Conservation (phyloP, 495 filamentous ascomycete genomes). For the Aspergillus sclerotioniger region DNA sequence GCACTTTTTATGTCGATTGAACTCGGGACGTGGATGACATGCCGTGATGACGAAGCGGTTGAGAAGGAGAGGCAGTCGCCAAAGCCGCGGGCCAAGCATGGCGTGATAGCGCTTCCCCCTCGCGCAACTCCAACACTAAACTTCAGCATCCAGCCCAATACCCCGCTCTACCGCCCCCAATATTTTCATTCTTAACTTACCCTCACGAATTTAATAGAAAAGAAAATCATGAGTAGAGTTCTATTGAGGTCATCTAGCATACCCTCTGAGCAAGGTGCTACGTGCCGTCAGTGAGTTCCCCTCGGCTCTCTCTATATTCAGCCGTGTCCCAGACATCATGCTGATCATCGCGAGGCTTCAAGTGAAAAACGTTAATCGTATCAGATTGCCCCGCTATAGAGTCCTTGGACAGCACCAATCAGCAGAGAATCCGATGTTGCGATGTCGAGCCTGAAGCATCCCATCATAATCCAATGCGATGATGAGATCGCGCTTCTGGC, state of each 20-base stretch:
- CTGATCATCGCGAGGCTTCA: not conserved
- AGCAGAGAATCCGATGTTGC: constrained; percentile 13
- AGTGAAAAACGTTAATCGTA: not conserved
- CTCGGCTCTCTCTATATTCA: not conserved
- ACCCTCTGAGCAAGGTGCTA: too few species aligned
- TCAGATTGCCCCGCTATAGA: not conserved
- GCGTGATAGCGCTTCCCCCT: constrained; percentile 18
- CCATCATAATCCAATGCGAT: constrained; percentile 20
- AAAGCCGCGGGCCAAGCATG: constrained; percentile 18
- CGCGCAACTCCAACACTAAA: constrained; percentile 25
- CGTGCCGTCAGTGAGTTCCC: not conserved
- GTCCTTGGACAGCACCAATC: constrained; percentile 12
- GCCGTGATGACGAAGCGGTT: not conserved
- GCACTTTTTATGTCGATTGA: not conserved
- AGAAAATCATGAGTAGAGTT: too few species aligned
- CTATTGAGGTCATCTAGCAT: too few species aligned
- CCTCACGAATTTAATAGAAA: too few species aligned
- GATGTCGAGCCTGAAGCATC: constrained; percentile 21
- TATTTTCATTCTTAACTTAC: not conserved
- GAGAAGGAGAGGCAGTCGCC: not conserved
- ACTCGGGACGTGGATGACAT: not conserved
- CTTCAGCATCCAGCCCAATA: not conserved
- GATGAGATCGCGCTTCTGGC: constrained; percentile 8
- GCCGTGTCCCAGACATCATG: not conserved
- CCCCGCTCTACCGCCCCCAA: not conserved